Evolutionary conservation across 345 rosid species (phyloP), one percentile per base, ranked within the genome.

Genomic region (Salix viminalis): DNA sequence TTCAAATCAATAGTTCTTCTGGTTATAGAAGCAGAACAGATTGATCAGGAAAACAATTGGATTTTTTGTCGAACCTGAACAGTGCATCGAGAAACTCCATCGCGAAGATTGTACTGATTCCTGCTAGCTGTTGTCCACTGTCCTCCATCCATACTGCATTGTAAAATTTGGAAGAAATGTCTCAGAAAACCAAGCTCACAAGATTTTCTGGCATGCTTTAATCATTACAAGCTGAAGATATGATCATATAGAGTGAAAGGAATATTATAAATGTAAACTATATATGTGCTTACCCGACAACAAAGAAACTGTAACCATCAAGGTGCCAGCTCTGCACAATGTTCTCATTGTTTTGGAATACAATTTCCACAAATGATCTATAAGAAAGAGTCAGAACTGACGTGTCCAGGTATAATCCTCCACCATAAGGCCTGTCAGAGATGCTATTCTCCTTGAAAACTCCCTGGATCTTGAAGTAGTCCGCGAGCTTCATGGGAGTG

Each of bases 101-200:
- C 98, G 0, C 86, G 92, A 44, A 93, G 99, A 79, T 96, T 96
- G 88, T 96, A 96, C 61, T 70, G 83, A 60, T 84, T 73, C 78
- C 97, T 86, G 82, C 96, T 92, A 14, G 71, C 87, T 19, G 86
- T 11, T 41, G 88, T 88, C 99, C 98, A 96, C 46, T 89, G 88
- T 56, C 99, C 99, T 78, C 97, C 98, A 61, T 93, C 97, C 98
- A 96, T 93, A 7, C 99, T 96, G 88, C 86, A 85, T 75, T 56
- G 67, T 4, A 36, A 36, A 37, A 44, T 21, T 14, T 15, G 12
- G 6, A 34, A 14, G 64, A 39, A 64, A 52, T 24, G 32, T n/a
- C 30, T 36, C 56, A 5, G 23, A 3, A 6, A 64, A 71, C 2
- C 7, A 34, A 64, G 12, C 7, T 50, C 48, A 21, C 6, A 21